Conservation (phyloP, 2,329 filamentous ascomycete species). For the Ophiostoma tasmaniense region DNA sequence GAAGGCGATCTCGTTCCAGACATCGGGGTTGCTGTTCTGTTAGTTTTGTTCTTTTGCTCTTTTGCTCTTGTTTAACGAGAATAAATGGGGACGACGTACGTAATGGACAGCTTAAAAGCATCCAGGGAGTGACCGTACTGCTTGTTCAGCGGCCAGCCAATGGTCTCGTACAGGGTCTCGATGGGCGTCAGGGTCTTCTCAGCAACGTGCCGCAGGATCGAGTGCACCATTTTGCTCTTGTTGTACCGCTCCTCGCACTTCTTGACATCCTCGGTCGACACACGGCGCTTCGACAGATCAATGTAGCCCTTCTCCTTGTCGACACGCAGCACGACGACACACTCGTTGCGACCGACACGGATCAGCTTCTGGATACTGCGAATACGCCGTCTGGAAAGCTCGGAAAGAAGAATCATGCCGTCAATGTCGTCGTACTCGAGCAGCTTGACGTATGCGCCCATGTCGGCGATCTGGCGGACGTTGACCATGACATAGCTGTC, state of each 20-base stretch:
- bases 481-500: slow-evolving; percentile 99
- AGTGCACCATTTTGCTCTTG: slow-evolving; percentile 99
- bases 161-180: slow-evolving; percentile 85
- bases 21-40: slow-evolving; percentile 67
- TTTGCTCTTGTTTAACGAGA: too few species aligned
- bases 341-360: slow-evolving; percentile 93
- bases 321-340: slow-evolving; percentile 95
- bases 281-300: slow-evolving; percentile 95
- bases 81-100: slow-evolving; percentile 45
- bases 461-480: slow-evolving; percentile 89
- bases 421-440: slow-evolving; percentile 99
- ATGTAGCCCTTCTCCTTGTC: slow-evolving; percentile 99
- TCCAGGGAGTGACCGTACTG: slow-evolving; percentile 95
- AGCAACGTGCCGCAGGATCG: slow-evolving; percentile 96
- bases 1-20: slow-evolving; percentile 91
- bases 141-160: slow-evolving; percentile 95
- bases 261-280: slow-evolving; percentile 92
- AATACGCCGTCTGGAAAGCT: slow-evolving; percentile 96
- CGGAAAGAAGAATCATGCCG: slow-evolving; percentile 98
- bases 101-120: slow-evolving; percentile 98
- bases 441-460: slow-evolving; percentile 99
- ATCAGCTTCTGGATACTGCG: slow-evolving; percentile 98
- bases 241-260: slow-evolving; percentile 99
- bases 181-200: slow-evolving; percentile 96
- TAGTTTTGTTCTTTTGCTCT: not conserved